Base-by-base conservation (phyloP, 2,329 filamentous ascomycete species). In the Apiospora arundinis region DNA sequence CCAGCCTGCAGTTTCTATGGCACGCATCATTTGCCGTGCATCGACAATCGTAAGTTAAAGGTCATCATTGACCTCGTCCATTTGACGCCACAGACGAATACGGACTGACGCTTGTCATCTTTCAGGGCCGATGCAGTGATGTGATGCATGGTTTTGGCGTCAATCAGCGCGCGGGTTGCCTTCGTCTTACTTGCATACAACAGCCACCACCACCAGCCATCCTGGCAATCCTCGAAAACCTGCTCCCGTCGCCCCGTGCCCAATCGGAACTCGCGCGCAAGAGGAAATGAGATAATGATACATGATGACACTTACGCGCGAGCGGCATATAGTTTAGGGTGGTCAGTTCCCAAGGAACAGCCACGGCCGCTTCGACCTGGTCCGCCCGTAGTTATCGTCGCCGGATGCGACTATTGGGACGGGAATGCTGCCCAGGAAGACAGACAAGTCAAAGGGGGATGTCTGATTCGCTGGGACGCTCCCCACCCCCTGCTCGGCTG, bases 351-450 rank as follows among this genome's bases (percentile, higher is more conserved):
- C 78, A 28, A 79, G 76, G 63, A 77, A 80, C 25, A 79, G 70
- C 79, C 79, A 80, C 67, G 79, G 79, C 16, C 72, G 70, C 69
- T 77, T 79, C 7, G 76, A 75, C 40, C 68, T 72, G n/a, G 68
- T 73, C 49, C 74, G 73, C 11, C 76, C 78, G 66, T 80, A 80
- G 14, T 76, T 73, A 4, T 63, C 56, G 44, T 80, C 77, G 14
- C 74, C 80, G 23, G 84, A 84, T 40, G 84, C 70, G 42, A 76
- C 76, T 81, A 86, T 84, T 4, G 85, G 84, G 21, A 86, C 80
- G 0, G 84, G 84, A 14, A 86, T 76, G 1, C 70, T 79, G n/a
- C 74, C 73, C n/a, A 74, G 72, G 72, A 85, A 85, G 21, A 80
- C 75, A 65, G 69, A 71, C 21, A 74, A 56, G 68, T 71, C 73